A percentile compares a stretch with the other conserved stretches of the same genome.
Evolutionary conservation across 2,329 filamentous ascomycete genomes (phyloP).

Genomic region (Colletotrichum eleusines): DNA sequence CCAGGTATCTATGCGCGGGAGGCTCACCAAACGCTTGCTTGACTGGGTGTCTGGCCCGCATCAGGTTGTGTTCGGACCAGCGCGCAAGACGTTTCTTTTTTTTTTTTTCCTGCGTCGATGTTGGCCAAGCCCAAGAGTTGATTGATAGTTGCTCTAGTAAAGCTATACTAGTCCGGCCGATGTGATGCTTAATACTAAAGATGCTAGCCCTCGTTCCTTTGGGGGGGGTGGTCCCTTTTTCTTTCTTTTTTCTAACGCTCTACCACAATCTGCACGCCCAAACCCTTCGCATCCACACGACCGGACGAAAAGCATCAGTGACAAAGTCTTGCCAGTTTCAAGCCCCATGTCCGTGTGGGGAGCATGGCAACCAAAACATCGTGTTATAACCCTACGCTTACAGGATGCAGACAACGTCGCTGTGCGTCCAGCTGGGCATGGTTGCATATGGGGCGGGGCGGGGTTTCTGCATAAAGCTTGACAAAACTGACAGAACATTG

Average conservation of each 20-base stretch:
- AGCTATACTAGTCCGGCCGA: not conserved
- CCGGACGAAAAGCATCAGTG: not conserved
- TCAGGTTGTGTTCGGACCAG: not conserved
- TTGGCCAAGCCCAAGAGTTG: not conserved
- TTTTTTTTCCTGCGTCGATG: no score
- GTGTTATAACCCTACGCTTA: not conserved
- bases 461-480: not conserved
- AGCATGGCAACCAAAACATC: not conserved
- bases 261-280: not conserved
- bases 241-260: not conserved
- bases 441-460: not conserved
- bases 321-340: not conserved
- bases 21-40: not conserved
- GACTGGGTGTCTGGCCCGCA: not conserved
- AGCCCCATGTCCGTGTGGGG: not conserved
- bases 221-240: not conserved
- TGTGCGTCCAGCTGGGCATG: not conserved
- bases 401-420: not conserved
- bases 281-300: not conserved
- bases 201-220: not conserved
- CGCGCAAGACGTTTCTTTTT: not conserved
- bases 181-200: not conserved
- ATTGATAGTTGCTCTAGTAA: not conserved
- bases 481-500: not conserved
- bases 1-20: not conserved